These are phyloP conservation scores for Rosa rugosa DNA, from an alignment of 306 rosid species.

Conservation along the genomic window DNA sequence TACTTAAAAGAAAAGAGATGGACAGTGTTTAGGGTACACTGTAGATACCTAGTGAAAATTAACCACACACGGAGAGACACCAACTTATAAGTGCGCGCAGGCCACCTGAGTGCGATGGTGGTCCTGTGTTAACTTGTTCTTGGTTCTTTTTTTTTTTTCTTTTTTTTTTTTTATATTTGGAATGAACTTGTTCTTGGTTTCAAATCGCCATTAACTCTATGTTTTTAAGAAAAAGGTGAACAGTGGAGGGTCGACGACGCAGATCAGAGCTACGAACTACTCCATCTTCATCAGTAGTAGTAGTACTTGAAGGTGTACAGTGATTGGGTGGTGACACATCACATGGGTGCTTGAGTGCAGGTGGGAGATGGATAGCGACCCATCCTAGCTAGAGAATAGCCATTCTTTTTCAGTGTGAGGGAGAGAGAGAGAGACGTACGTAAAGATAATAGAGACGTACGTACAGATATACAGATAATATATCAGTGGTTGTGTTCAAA, in stretches of 20 bases:
- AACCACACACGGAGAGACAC: not conserved
- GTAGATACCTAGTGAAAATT: not conserved
- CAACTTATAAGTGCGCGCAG: not conserved
- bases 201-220: not conserved
- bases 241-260: not conserved
- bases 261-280: not conserved
- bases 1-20: not conserved
- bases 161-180: too few relatives aligned
- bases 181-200: too few relatives aligned
- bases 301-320: not conserved
- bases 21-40: not conserved
- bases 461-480: not conserved
- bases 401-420: not conserved
- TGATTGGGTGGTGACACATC: slow-evolving; percentile 4
- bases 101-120: slow-evolving; percentile 1
- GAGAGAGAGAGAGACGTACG: not conserved
- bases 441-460: not conserved
- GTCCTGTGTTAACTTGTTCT: slow-evolving; percentile 6
- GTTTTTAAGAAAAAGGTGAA: not conserved
- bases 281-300: not conserved
- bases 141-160: not conserved
- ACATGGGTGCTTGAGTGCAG: slow-evolving; percentile 18
- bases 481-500: not conserved
- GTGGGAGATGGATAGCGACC: slow-evolving; percentile 13
- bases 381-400: slow-evolving; percentile 5